phyloP scores from a whole-genome alignment of 148 eudicot genomes.

The Nepenthes gracilis region DNA sequence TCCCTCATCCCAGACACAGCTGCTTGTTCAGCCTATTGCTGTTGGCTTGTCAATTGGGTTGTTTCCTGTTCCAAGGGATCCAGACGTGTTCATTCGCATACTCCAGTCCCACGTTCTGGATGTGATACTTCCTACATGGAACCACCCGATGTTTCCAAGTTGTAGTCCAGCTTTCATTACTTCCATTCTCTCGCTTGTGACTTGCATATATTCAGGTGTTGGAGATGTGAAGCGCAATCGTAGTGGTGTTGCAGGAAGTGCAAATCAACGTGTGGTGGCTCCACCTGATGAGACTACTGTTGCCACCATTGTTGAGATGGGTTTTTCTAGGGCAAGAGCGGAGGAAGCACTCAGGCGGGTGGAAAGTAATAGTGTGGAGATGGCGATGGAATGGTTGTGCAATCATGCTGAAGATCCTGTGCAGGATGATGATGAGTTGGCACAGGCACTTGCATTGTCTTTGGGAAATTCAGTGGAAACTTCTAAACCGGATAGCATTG shows the following conservation, averaged over 20 bases:
- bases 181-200: conserved; percentile 56
- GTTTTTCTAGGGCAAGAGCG: conserved; percentile 87
- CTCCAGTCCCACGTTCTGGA: conserved; percentile 91
- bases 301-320: conserved; percentile 92
- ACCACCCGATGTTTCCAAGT: conserved; percentile 73
- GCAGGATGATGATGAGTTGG: conserved; percentile 89
- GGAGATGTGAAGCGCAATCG: conserved; percentile 70
- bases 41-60: conserved; percentile 92
- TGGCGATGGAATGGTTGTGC: conserved; percentile 99
- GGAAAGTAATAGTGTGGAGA: conserved; percentile 88
- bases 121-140: conserved; percentile 94
- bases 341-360: conserved; percentile 93
- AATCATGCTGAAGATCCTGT: conserved; percentile 91
- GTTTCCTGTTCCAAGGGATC: conserved; percentile 95
- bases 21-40: conserved; percentile 92
- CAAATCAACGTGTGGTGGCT: conserved; percentile 62
- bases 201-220: conserved; percentile 79
- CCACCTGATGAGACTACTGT: conserved; percentile 94
- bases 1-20: conserved; percentile 75
- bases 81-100: conserved; percentile 88
- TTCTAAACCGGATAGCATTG: conserved; percentile 57
- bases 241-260: conserved; percentile 39
- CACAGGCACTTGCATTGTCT: conserved; percentile 87
- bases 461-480: conserved; percentile 75
- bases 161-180: conserved; percentile 66